Evolutionary conservation across 2,329 filamentous ascomycete genomes (phyloP).

Genomic region (Coleophoma cylindrospora): DNA sequence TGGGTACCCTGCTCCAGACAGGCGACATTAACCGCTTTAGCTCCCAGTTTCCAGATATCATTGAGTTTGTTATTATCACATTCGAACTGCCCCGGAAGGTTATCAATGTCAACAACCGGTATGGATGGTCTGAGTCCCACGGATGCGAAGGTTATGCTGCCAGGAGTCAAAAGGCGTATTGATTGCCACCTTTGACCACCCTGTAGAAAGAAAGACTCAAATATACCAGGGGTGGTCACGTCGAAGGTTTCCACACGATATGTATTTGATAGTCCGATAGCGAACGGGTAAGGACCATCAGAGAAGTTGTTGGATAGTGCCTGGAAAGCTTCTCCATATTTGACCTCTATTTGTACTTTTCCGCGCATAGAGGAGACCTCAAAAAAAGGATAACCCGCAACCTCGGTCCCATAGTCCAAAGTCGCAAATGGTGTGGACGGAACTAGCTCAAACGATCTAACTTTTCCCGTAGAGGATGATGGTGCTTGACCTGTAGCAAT

Average conservation of each 20-base stretch:
- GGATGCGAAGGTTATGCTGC: conserved; percentile 23
- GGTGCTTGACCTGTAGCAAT: no score
- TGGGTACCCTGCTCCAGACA: conserved; percentile 33
- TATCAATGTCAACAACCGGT: conserved; percentile 3
- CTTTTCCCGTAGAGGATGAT: no score
- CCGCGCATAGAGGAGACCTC: conserved; percentile 15
- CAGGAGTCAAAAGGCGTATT: conserved; percentile 29
- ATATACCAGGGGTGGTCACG: conserved; percentile 22
- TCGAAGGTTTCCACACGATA: conserved; percentile 35
- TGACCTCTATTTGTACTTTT: conserved; percentile 26
- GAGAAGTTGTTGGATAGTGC: conserved; percentile 20
- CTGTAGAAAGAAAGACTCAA: conserved; percentile 31
- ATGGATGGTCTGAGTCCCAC: conserved; percentile 26
- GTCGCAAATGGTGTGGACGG: conserved; percentile 7
- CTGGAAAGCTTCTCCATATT: conserved; percentile 28
- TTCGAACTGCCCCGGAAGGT: conserved; percentile 25
- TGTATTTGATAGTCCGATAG: conserved; percentile 22
- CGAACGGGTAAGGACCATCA: conserved; percentile 24
- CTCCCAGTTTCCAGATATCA: conserved; percentile 32
- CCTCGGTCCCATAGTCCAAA: conserved; percentile 26
- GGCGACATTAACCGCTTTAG: conserved; percentile 25
- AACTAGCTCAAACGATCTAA: neutral
- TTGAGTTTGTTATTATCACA: conserved; percentile 27
- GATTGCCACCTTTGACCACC: conserved; percentile 36
- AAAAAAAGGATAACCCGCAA: conserved; percentile 28